Base-by-base conservation (phyloP, 2,329 filamentous ascomycete genomes). In the Bipolaris bicolor region DNA sequence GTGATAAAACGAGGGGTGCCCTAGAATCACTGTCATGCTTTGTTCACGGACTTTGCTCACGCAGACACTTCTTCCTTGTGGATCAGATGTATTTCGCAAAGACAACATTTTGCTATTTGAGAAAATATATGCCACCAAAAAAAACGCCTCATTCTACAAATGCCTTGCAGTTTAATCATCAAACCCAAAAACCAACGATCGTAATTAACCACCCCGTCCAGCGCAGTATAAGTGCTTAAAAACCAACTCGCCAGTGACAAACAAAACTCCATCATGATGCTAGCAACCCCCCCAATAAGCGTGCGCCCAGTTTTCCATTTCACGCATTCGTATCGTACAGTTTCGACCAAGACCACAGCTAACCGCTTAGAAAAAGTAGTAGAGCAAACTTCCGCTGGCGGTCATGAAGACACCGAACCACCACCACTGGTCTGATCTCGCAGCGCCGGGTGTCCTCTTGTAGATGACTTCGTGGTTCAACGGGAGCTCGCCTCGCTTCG, bases 371-470 rank as follows among this genome's bases (percentile, higher is more conserved):
- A 78, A 78, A 61, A 76, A 78, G 64, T 79, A 80, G 69, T 81
- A 84, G 49, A 83, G 67, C 34, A 82, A 46, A 2, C 80, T 77
- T 20, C 82, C 82, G 11, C 80, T 64, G 1, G 79, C 79, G 2
- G 80, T 83, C 64, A 82, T 70, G 43, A 75, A 73, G 9, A 83
- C 59, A 1, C 82, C 82, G 22, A 81, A 76, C 80, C 81, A 84
- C 80, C 81, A 84, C 71, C 80, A 76, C 15, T 74, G 67, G 51
- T 83, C 80, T 0, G 79, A 76, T 59, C 77, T 73, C 47, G 78
- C 71, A 46, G 70, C 65, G 20, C 74, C 68, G 22, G 74, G 67
- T 33, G 76, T 72, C 51, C 72, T 61, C 60, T 72, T 71, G 52
- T 62, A 66, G 18, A 79, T 49, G 7, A 76, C 68, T 49, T 78